These are phyloP conservation scores for Peniophora sp. DNA, from an alignment of 1,284 basidiomycete genomes.

Conservation along the genomic window DNA sequence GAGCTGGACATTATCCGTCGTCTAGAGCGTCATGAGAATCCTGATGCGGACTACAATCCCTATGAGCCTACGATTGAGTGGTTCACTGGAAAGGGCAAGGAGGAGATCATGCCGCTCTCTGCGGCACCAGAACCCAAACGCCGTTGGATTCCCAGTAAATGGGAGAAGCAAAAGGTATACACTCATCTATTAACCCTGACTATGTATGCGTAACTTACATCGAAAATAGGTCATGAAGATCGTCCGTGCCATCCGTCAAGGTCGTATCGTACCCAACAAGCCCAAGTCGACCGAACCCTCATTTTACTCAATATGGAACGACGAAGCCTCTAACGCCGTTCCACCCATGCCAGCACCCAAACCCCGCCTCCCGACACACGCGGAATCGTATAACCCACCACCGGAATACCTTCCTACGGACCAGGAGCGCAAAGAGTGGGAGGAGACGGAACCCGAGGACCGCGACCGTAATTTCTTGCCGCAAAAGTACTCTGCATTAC, in stretches of 20 bases:
- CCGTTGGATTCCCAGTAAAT: slow-evolving; percentile 96
- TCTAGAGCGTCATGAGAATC: slow-evolving; percentile 86
- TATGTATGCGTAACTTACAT: background rate
- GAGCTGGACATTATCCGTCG: slow-evolving; percentile 95
- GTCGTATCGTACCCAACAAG: slow-evolving; percentile 87
- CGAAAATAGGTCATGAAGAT: slow-evolving; percentile 91
- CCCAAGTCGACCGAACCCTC: slow-evolving; percentile 73
- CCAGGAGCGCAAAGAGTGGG: slow-evolving; percentile 81
- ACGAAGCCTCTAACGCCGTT: slow-evolving; percentile 39
- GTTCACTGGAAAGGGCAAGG: slow-evolving; percentile 95
- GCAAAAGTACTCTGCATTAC: slow-evolving; percentile 78
- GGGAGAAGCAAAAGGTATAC: slow-evolving; percentile 97
- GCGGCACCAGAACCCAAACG: slow-evolving; percentile 93
- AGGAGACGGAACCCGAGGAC: slow-evolving; percentile 83
- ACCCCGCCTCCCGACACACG: slow-evolving; percentile 80
- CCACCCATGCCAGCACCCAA: slow-evolving; percentile 94
- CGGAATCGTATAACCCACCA: slow-evolving; percentile 98
- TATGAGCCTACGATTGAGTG: slow-evolving; percentile 94
- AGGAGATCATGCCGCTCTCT: slow-evolving; percentile 89
- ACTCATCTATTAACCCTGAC: background rate
- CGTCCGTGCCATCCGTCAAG: slow-evolving; percentile 94
- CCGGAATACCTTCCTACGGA: slow-evolving; percentile 94
- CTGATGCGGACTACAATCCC: slow-evolving; percentile 84
- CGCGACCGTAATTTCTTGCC: slow-evolving; percentile 89
- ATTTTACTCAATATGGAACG: slow-evolving; percentile 90